Percentiles rank a stretch among this genome's conserved stretches.
Evolutionary conservation across 768 basidiomycete species (phyloP).

Genomic region (Cyclocybe cylindracea): DNA sequence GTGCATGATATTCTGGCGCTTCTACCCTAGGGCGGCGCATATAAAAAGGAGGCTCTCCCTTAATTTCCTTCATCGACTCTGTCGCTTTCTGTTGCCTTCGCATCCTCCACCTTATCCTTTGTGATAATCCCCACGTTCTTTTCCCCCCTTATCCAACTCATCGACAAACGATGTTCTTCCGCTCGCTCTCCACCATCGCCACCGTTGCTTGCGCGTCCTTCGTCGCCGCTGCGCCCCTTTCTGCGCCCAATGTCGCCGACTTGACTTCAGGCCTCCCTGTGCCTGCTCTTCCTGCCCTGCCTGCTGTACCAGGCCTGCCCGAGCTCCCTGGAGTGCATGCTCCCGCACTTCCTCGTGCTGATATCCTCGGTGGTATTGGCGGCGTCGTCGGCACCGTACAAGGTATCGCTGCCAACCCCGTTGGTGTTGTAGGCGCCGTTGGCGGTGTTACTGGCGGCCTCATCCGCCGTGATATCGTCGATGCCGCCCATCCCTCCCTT

Average conservation of each 20-base stretch:
- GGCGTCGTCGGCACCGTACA: constrained; percentile 29
- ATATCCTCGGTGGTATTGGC: not conserved
- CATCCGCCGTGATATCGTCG: not conserved
- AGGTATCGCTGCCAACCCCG: not conserved
- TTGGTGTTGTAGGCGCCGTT: not conserved
- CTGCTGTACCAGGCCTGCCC: not conserved
- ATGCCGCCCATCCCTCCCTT: constrained; percentile 5
- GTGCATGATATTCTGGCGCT: too few relatives aligned
- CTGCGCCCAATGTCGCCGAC: not conserved
- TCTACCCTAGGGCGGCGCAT: too few relatives aligned
- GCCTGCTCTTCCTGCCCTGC: not conserved
- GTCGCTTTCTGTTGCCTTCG: not conserved
- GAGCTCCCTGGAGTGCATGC: not conserved
- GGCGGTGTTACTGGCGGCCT: not conserved
- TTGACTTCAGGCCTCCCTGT: not conserved
- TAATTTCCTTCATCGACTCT: not conserved
- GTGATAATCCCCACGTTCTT: constrained; percentile 14
- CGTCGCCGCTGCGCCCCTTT: constrained; percentile 7
- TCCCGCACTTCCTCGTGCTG: not conserved
- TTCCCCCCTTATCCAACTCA: constrained; percentile 8
- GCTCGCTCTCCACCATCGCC: constrained; percentile 19
- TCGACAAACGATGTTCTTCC: constrained; percentile 25
- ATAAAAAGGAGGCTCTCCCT: not conserved
- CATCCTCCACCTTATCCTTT: not conserved
- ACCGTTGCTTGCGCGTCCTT: constrained; percentile 20